Conservation (phyloP, 768 basidiomycete genomes). For the Mycena capillaripes region DNA sequence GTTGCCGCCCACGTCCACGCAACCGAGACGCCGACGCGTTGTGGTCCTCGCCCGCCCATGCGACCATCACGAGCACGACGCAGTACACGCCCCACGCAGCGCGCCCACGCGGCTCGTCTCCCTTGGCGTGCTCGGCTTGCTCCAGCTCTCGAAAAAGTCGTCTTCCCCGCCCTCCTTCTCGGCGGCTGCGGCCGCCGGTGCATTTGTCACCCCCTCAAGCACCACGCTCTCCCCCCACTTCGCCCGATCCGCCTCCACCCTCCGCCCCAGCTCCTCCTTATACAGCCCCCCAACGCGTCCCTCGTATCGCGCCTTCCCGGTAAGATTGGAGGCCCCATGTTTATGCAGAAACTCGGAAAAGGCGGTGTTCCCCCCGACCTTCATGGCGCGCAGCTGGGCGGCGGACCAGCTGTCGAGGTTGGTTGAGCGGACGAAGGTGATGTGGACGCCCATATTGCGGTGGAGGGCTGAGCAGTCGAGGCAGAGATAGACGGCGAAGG, state of each 20-base stretch:
- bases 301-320: constrained; percentile 91
- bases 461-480: too few species aligned
- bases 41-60: too few species aligned
- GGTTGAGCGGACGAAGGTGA: too few species aligned
- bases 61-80: too few species aligned
- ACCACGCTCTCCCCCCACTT: constrained; percentile 83
- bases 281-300: constrained; percentile 88
- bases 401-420: too few species aligned
- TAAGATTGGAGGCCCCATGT: constrained; percentile 79
- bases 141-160: constrained; percentile 98
- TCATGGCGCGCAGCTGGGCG: constrained; percentile 97
- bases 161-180: constrained; percentile 69
- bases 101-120: constrained; percentile 36
- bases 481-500: too few species aligned
- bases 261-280: constrained; percentile 89
- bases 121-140: constrained; percentile 81
- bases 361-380: constrained; percentile 92
- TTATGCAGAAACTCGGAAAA: constrained; percentile 92
- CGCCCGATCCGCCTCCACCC: constrained; percentile 81
- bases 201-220: constrained; percentile 83
- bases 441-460: too few species aligned
- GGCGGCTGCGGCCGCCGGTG: constrained; percentile 54
- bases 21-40: too few species aligned
- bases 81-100: too few species aligned
- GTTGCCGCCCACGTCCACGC: too few species aligned